Base-by-base conservation (phyloP, 192 early-diverging fungal genomes). In the Coemansia sp. region DNA sequence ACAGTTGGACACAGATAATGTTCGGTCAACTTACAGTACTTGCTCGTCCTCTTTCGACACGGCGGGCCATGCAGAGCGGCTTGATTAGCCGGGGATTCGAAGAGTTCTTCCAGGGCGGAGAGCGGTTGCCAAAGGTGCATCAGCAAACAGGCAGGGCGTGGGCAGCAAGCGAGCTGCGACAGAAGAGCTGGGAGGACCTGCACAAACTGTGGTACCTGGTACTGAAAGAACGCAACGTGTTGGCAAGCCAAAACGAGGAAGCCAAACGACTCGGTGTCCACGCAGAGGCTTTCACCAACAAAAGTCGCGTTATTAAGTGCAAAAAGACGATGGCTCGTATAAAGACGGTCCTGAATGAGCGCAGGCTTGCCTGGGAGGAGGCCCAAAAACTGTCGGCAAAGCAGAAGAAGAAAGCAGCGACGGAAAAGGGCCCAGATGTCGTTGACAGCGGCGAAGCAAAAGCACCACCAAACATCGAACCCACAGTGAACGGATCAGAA, bases 141-240 rank as follows among this genome's bases (percentile, higher is more conserved):
- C 76, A 74, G 23, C 81, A 69, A 66, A 87, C 87, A 24, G 88
- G 97, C 34, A 89, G 95, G 15, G 87, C 92, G 53, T 99, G 97
- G 97, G 81, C 83, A 62, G 91, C 92, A 12, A 87, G 87, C 36
- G 97, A 98, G 81, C 87, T 99, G 63, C 87, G 97, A 20, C 72
- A 84, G 64, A 99, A 99, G 86, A 92, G 89, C 53, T 99, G 96
- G 85, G 94, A 99, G 45, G 97, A 99, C 77, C 84, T 99, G 66
- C 97, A 97, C 79, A 92, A 91, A 79, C 84, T 99, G 67, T 99
- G 97, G 97, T 96, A 89, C 70, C 84, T 93, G 21, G 77, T 92
- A 66, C 81, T 94, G 36, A 94, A 94, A 80, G 93, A 94, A 69
- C 90, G 92, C 74, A 94, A 94, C 59, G 38, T 92, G 57, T 83